Evolutionary conservation across 2,329 filamentous ascomycete species (phyloP), one percentile per base, ranked within the genome.

Genomic region (Sporothrix brunneoviolacea): DNA sequence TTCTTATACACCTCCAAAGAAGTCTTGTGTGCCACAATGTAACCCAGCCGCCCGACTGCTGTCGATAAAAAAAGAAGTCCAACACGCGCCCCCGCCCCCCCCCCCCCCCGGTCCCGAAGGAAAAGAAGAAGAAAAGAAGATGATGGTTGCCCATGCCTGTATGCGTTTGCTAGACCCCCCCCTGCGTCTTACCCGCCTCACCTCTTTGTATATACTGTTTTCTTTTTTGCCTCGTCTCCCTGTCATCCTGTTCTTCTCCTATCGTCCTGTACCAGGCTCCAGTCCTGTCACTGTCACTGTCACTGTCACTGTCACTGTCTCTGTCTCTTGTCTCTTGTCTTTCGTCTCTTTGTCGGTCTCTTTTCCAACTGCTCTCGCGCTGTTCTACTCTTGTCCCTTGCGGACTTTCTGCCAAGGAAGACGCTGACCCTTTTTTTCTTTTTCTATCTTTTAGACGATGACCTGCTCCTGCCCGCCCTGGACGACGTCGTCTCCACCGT

Each of bases 401-500:
- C n/a, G n/a, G n/a, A n/a, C n/a, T 53, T 27, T 30, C 24, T 39
- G 44, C 21, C 32, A 27, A n/a, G 37, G 9, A 37, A 32, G 16
- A 28, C 15, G 30, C n/a, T 36, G 37, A 37, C 41, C 22, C 32
- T 51, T n/a, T 22, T 19, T 15, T 60, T 62, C 16, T 61, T 60
- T 68, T 38, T 46, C 16, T 18, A n/a, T 35, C 15, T 35, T 9
- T 8, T 19, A 86, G 83, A 84, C 66, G 81, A 85, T 60, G 76
- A 80, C 44, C 65, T 80, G n/a, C 70, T 73, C 44, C 65, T 80
- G n/a, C 70, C 73, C 52, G 77, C 75, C 10, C 69, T 83, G 40
- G 80, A 83, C 54, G 81, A 83, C 57, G 82, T 76, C 12, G 75
- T 73, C 3, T 72, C 73, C 38, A 82, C 77, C n/a, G 79, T 88